Evolutionary conservation across 2,329 filamentous ascomycete species (phyloP).

Genomic region (Cladosporium sp.): DNA sequence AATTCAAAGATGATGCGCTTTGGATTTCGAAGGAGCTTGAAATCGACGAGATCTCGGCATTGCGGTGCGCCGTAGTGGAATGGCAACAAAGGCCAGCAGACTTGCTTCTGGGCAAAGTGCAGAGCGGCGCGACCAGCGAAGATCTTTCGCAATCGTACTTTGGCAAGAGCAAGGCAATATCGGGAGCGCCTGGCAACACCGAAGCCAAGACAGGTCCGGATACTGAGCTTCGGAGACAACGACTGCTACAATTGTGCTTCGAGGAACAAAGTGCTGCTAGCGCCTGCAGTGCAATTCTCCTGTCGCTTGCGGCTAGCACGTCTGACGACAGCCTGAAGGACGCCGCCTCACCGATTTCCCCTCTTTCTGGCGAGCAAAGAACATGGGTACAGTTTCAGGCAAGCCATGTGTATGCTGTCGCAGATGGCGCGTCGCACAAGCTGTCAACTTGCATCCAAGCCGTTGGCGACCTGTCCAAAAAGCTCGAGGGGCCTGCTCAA

Average conservation of each 20-base stretch:
- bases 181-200: neutral
- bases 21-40: conserved; percentile 78
- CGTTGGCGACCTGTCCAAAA: neutral
- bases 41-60: conserved; percentile 75
- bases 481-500: conserved; percentile 6
- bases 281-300: conserved; percentile 14
- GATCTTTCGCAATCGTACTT: conserved; percentile 8
- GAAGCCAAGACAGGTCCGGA: conserved; percentile 15
- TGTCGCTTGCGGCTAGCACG: neutral
- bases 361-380: neutral
- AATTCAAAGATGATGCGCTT: conserved; percentile 77
- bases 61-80: conserved; percentile 77
- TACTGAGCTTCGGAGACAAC: conserved; percentile 5
- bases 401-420: neutral
- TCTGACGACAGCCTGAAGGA: neutral
- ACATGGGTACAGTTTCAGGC: conserved; percentile 2
- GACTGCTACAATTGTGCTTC: conserved; percentile 23
- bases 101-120: conserved; percentile 56
- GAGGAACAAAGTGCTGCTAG: conserved; percentile 24
- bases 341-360: neutral
- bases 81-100: conserved; percentile 74
- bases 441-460: conserved; percentile 1
- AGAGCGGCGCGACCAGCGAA: neutral
- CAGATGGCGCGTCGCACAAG: neutral
- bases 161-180: conserved; percentile 4